phyloP scores from a whole-genome alignment of 129 eudicot species.

The Arctium minus region DNA sequence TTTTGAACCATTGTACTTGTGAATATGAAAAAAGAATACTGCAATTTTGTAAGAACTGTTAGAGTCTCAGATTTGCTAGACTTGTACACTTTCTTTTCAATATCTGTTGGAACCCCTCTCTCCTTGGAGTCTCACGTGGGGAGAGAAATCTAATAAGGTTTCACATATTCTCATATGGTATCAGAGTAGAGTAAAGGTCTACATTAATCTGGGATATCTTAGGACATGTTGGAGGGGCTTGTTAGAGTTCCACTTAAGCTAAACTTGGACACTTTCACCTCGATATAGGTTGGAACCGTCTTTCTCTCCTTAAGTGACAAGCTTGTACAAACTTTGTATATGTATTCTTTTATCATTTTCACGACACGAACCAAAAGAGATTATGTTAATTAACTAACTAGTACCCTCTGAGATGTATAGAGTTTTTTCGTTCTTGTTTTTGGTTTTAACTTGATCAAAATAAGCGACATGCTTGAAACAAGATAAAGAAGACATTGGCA shows the following conservation, averaged over 20 bases:
- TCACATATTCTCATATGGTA: not conserved
- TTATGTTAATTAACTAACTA: constrained; percentile 21
- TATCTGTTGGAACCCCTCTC: not conserved
- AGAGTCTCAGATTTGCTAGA: not conserved
- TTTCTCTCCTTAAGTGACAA: not conserved
- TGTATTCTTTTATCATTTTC: not conserved
- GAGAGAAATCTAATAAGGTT: not conserved
- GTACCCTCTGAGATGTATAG: constrained; percentile 25
- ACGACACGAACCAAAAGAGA: not conserved
- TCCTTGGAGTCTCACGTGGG: not conserved
- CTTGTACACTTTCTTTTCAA: not conserved
- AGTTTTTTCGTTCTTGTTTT: constrained; percentile 20
- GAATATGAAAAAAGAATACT: not conserved
- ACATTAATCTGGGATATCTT: not conserved
- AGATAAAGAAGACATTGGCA: constrained; percentile 1
- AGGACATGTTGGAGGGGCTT: not conserved
- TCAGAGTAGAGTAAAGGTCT: not conserved
- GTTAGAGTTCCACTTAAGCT: not conserved
- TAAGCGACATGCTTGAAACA: constrained; percentile 35
- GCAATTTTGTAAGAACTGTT: not conserved
- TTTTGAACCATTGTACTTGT: not conserved
- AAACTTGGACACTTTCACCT: not conserved
- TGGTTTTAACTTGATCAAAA: constrained; percentile 22
- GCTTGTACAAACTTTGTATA: not conserved
- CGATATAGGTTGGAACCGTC: not conserved